A percentile compares a stretch with the other conserved stretches of the same genome.
Conservation (phyloP, 78 protist species). For the Blattamonas nauphoetae region DNA sequence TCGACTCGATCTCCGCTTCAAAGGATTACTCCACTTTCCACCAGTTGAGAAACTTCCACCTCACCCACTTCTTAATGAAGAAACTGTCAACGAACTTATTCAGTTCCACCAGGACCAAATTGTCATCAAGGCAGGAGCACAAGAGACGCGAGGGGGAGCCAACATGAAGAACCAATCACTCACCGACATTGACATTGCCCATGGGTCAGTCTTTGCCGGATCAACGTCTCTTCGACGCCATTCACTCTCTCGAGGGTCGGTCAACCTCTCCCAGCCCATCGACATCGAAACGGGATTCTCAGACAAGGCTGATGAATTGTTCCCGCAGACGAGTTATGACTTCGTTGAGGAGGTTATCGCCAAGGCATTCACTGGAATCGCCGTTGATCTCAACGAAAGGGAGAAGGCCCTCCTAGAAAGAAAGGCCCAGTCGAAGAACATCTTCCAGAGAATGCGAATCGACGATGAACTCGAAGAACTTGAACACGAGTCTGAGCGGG, state of each 20-base stretch:
- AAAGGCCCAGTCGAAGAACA: neutral
- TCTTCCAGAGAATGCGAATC: neutral
- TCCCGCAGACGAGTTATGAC: too few relatives aligned
- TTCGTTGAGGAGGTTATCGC: too few relatives aligned
- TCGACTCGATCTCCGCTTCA: neutral
- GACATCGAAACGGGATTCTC: too few relatives aligned
- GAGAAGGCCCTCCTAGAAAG: neutral
- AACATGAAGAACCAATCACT: too few relatives aligned
- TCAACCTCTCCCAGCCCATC: too few relatives aligned
- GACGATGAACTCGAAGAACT: neutral
- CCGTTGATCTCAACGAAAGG: neutral
- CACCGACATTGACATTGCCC: neutral
- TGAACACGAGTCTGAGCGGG: neutral
- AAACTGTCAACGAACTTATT: neutral
- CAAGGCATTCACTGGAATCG: too few relatives aligned
- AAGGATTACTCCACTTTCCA: neutral
- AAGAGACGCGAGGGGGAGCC: too few relatives aligned
- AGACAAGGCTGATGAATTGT: too few relatives aligned
- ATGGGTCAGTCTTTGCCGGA: neutral
- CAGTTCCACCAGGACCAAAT: neutral
- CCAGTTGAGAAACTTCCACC: neutral
- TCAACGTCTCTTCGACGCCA: neutral
- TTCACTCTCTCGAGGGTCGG: neutral
- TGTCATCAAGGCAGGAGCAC: neutral
- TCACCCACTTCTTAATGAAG: neutral